Evolutionary conservation across 2,329 filamentous ascomycete genomes (phyloP), one percentile per base, ranked within the genome.

Genomic region (Pestalotiopsis fici): DNA sequence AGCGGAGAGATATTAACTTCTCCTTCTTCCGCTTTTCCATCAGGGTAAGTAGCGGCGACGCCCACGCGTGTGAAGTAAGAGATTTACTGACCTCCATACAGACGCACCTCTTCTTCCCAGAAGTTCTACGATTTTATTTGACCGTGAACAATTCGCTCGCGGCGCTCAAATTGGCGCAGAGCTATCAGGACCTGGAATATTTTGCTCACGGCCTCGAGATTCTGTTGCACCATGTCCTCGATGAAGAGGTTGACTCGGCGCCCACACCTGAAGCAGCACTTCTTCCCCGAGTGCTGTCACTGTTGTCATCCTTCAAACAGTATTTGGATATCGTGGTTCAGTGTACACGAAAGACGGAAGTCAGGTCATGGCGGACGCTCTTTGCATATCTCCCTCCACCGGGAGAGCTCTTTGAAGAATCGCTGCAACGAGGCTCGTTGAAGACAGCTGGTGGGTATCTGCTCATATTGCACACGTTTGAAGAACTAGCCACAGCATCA

Each of bases 391-490:
- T 99, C 1, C 96, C 96, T 0, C 93, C 95, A 1, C 93, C 95
- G 3, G 91, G 94, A 74, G 93, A 96, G 72, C 86, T 99, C 0
- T 99, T 99, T 73, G 95, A 99, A 78, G 93, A 97, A 78, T 95
- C 94, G 4, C 83, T 99, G 11, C 90, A 92, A 71, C 89, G 93
- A 66, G 94, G 93, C 3, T 93, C 91, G 3, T 83, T 99, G 62
- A 98, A 98, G 80, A 99, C 96, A 5, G 97, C 96, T 2, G 95
- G 95, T 11, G 96, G 97, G 0, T 99, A 98, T 78, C 86, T 99
- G n/a, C 88, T 99, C 21, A 93, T 99, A 43, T 84, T 99, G 43
- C 95, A 99, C 76, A 97, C 94, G 0, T 86, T 92, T 67, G 89
- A 92, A 71, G 91, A 93, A 77, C 79, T 92, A 55, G 87, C 86